Evolutionary conservation across 148 eudicot genomes (phyloP).

Genomic region (Heliosperma pusillum): DNA sequence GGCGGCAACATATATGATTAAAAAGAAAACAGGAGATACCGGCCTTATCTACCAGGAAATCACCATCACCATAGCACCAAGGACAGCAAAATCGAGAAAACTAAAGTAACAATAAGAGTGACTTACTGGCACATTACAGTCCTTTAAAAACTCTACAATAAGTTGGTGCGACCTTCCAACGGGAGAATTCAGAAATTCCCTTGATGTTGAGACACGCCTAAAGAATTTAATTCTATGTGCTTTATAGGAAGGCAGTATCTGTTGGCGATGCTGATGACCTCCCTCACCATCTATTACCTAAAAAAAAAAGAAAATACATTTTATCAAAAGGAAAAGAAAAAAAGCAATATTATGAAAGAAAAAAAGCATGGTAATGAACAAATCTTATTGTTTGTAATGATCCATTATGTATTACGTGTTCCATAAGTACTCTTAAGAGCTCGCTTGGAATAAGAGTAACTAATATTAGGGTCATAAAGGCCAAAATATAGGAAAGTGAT

Average conservation of each 20-base stretch:
- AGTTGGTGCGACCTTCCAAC: slow-evolving; percentile 48
- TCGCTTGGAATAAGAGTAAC: no score
- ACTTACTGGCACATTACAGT: slow-evolving; percentile 78
- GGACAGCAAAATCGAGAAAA: neutral
- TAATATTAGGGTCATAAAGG: neutral
- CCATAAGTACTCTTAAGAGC: no score
- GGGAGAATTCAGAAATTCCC: slow-evolving; percentile 31
- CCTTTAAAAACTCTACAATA: slow-evolving; percentile 47
- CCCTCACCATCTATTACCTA: slow-evolving; percentile 93
- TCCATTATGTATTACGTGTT: neutral
- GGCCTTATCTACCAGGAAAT: no score
- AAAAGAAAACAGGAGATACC: no score
- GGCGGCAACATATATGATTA: no score
- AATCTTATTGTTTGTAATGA: neutral
- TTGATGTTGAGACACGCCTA: slow-evolving; percentile 29
- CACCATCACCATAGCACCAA: neutral
- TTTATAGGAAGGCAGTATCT: slow-evolving; percentile 81
- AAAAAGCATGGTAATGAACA: neutral
- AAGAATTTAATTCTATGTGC: slow-evolving; percentile 57
- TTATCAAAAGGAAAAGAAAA: neutral
- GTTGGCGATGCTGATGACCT: slow-evolving; percentile 68
- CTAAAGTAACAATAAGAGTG: neutral
- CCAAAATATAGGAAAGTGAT: no score
- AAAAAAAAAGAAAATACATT: slow-evolving; percentile 8
- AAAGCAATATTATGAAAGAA: neutral